Evolutionary conservation across 2,329 filamentous ascomycete species (phyloP).

Genomic region (Emmonsia crescens): DNA sequence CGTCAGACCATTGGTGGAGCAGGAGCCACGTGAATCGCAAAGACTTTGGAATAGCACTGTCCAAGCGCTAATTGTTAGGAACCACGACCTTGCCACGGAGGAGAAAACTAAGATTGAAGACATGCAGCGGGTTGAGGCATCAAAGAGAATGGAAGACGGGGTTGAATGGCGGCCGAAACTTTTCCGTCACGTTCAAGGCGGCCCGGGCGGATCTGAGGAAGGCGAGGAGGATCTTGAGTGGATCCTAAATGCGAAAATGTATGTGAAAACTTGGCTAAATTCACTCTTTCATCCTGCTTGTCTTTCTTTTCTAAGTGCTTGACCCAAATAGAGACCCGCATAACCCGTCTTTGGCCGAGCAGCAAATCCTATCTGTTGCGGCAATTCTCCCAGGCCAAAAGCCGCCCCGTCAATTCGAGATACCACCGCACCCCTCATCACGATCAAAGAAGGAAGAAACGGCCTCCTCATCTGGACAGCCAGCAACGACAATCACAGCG

Average conservation of each 20-base stretch:
- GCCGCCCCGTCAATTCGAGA: constrained; percentile 42
- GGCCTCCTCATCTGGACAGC: not conserved
- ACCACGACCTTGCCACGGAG: constrained; percentile 82
- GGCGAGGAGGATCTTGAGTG: constrained; percentile 86
- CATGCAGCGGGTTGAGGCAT: constrained; percentile 77
- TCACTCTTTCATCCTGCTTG: not conserved
- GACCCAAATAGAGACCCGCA: constrained; percentile 44
- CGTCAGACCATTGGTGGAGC: constrained; percentile 69
- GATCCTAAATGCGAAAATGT: constrained; percentile 86
- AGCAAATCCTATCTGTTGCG: constrained; percentile 79
- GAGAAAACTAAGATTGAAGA: constrained; percentile 97
- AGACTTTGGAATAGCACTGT: constrained; percentile 74
- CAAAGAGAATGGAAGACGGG: constrained; percentile 63
- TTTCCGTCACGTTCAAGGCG: constrained; percentile 65
- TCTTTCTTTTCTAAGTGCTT: not conserved
- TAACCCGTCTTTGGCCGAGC: constrained; percentile 56
- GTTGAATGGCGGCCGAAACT: constrained; percentile 81
- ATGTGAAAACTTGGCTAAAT: constrained; percentile 23
- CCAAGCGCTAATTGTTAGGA: constrained; percentile 67
- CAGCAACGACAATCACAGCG: not conserved
- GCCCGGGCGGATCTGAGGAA: constrained; percentile 60
- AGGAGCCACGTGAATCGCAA: constrained; percentile 83
- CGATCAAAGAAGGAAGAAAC: not conserved
- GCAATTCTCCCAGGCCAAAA: constrained; percentile 74
- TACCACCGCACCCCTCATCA: constrained; percentile 38